Base-by-base conservation (phyloP, 805 yeast genomes). In the Starmerella bacillaris region DNA sequence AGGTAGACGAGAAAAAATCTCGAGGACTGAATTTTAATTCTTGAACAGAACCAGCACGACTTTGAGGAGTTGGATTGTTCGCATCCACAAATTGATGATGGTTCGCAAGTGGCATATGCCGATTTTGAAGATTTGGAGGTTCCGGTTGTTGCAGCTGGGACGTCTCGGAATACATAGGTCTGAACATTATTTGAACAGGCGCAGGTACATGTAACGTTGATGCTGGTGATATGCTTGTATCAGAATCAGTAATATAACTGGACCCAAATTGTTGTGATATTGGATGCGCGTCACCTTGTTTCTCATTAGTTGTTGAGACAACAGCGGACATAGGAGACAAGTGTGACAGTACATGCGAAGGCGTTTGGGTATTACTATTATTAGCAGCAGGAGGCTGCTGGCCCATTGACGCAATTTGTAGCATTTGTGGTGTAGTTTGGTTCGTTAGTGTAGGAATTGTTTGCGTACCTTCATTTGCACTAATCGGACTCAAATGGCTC, bases 181-280 rank as follows among this genome's bases (percentile, higher is more conserved):
- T 37, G 43, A 45, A 44, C 27, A 30, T 30, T 12, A 43, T 38
- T 14, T 36, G 36, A 16, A 46, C 39, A 2, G 45, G 46, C 14
- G 47, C 46, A 20, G 43, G 45, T 7, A 31, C 33, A 18, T 36
- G 37, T 14, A 31, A 22, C 5, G 29, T 26, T 5, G 29, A 11
- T 15, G 16, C n/a, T 8, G 29, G 12, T 11, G 29, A 6, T 7
- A 26, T 26, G 8, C 18, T 5, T 7, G 14, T 11, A 7, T 26
- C 29, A 5, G 6, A 18, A 26, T 26, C 29, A 5, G 14, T 12
- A 22, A 22, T n/a, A n/a, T n/a, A n/a, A n/a, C n/a, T n/a, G n/a
- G n/a, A n/a, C n/a, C n/a, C n/a, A n/a, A n/a, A n/a, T n/a, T n/a
- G n/a, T n/a, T n/a, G n/a, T n/a, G n/a, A n/a, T n/a, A n/a, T n/a